A percentile compares a stretch with the other conserved stretches of the same genome.
phyloP scores from a whole-genome alignment of 805 yeast genomes.

The Kluyveromyces starmeri region DNA sequence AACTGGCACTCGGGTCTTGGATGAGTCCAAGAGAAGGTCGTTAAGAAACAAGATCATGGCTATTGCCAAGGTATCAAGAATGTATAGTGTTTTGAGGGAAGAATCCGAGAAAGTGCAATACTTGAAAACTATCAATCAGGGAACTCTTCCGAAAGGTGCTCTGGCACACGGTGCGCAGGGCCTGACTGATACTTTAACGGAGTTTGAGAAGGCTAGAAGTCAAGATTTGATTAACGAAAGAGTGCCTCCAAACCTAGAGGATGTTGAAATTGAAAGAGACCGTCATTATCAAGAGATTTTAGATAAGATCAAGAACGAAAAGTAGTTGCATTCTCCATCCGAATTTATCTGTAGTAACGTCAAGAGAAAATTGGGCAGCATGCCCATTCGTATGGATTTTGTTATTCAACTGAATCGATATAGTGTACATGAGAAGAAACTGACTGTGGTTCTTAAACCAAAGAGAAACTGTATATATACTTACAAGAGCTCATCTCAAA shows the following conservation, averaged over 20 bases:
- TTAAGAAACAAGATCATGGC: conserved; percentile 85
- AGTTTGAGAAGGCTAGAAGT: conserved; percentile 75
- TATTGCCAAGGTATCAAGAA: conserved; percentile 89
- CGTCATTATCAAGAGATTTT: conserved; percentile 38
- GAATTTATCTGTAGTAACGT: too few relatives aligned
- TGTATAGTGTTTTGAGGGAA: conserved; percentile 81
- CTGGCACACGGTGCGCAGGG: conserved; percentile 78
- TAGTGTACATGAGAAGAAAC: too few relatives aligned
- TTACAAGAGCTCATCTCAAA: conserved; percentile 6
- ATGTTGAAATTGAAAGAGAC: conserved; percentile 37
- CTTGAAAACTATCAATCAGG: conserved; percentile 62
- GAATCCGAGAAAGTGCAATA: conserved; percentile 81
- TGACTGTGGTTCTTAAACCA: too few relatives aligned
- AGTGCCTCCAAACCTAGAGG: conserved; percentile 71
- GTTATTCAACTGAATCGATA: too few relatives aligned
- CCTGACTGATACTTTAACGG: conserved; percentile 52
- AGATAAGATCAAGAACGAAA: conserved; percentile 13
- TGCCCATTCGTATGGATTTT: too few relatives aligned
- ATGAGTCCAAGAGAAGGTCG: conserved; percentile 37
- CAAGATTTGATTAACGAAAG: conserved; percentile 82
- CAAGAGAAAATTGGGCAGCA: too few relatives aligned
- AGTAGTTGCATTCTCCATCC: too few relatives aligned
- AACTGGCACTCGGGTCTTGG: conserved; percentile 14
- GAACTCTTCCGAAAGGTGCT: conserved; percentile 80
- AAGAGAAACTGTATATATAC: too few relatives aligned